phyloP scores from a whole-genome alignment of 768 basidiomycete species.

The Pleurotus eryngii region DNA sequence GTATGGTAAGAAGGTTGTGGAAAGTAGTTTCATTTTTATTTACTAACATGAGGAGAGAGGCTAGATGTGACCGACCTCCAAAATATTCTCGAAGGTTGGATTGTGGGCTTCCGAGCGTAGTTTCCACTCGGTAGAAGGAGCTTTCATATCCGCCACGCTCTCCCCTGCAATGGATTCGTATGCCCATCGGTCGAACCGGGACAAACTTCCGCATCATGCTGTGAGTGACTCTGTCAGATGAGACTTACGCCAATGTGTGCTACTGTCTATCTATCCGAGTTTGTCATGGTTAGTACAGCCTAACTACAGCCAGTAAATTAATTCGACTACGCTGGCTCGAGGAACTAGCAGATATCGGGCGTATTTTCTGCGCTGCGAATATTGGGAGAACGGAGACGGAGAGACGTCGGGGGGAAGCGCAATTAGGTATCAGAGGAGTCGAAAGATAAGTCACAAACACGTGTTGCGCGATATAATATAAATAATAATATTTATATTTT shows the following conservation, averaged over 20 bases:
- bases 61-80: background rate
- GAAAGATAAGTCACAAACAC: conserved; percentile 4
- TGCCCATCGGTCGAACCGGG: conserved; percentile 9
- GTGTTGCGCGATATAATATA: background rate
- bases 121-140: conserved; percentile 1
- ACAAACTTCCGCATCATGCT: conserved; percentile 6
- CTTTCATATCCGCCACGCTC: conserved; percentile 8
- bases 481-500: background rate
- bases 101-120: conserved; percentile 3
- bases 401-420: background rate
- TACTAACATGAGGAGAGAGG: background rate
- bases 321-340: background rate
- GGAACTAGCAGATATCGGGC: background rate
- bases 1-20: background rate
- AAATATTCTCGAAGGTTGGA: conserved; percentile 6
- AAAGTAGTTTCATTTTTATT: conserved; percentile 4
- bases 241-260: background rate
- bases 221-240: conserved; percentile 8
- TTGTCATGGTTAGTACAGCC: conserved; percentile 1
- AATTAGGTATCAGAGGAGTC: background rate
- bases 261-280: conserved; percentile 8
- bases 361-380: background rate
- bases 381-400: background rate
- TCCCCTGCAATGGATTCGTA: conserved; percentile 8
- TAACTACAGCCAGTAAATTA: conserved; percentile 1